Evolutionary conservation across 495 filamentous ascomycete species (phyloP).

Genomic region (Ascobolus immersus): DNA sequence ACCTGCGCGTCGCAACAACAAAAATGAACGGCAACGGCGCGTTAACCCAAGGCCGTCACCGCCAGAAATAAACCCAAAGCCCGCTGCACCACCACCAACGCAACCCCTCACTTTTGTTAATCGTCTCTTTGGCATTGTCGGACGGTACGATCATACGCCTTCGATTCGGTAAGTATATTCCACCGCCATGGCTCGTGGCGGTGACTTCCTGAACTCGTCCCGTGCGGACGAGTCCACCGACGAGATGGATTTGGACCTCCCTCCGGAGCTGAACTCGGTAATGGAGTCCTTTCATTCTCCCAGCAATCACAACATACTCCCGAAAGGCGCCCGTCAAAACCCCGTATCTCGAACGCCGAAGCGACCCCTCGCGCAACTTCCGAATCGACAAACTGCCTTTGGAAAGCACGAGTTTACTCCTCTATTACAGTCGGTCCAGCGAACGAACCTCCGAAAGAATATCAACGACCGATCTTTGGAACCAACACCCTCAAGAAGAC

Average conservation of each 20-base stretch:
- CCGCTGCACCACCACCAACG: too few relatives aligned
- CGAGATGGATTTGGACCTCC: constrained; percentile 4
- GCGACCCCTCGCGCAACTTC: constrained; percentile 38
- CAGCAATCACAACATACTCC: constrained; percentile 41
- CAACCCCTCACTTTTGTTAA: too few relatives aligned
- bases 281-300: constrained; percentile 59
- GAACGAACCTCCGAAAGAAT: constrained; percentile 43
- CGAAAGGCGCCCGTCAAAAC: constrained; percentile 28
- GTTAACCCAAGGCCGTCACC: too few relatives aligned
- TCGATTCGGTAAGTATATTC: too few relatives aligned
- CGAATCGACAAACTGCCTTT: constrained; percentile 31
- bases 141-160: too few relatives aligned
- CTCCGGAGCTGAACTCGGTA: constrained; percentile 7
- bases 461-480: constrained; percentile 22
- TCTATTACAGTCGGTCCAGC: constrained; percentile 66
- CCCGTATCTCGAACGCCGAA: constrained; percentile 43
- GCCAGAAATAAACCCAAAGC: too few relatives aligned
- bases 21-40: too few relatives aligned
- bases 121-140: too few relatives aligned
- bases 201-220: background rate
- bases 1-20: too few relatives aligned
- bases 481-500: background rate
- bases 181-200: too few relatives aligned
- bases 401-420: constrained; percentile 73
- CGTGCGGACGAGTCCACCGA: background rate